A percentile compares a stretch with the other conserved stretches of the same genome.
Conservation (phyloP, 148 eudicot genomes). For the Cornus controversa region DNA sequence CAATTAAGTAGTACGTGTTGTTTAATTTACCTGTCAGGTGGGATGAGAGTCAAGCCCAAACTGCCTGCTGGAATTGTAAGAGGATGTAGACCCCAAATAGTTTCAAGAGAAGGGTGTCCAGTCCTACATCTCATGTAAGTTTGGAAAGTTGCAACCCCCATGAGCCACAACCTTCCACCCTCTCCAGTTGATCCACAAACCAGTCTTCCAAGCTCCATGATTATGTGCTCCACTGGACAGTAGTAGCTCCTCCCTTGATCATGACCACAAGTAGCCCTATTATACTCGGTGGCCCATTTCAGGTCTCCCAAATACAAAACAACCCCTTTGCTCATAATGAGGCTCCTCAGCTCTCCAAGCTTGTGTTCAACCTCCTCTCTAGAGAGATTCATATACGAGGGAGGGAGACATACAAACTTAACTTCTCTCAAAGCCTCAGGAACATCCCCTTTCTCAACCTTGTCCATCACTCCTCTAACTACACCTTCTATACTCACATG, state of each 20-base stretch:
- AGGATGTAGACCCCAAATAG: slow-evolving; percentile 69
- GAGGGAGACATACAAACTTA: slow-evolving; percentile 52
- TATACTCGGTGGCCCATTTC: slow-evolving; percentile 63
- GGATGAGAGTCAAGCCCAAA: slow-evolving; percentile 60
- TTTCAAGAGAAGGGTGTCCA: slow-evolving; percentile 60
- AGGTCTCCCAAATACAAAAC: slow-evolving; percentile 77
- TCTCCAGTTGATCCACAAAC: slow-evolving; percentile 30
- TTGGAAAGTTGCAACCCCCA: slow-evolving; percentile 74
- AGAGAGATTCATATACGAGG: slow-evolving; percentile 36
- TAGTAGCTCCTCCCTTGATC: slow-evolving; percentile 37
- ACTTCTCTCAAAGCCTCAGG: slow-evolving; percentile 52
- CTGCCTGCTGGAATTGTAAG: slow-evolving; percentile 59
- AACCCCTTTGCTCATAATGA: slow-evolving; percentile 61
- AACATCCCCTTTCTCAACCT: slow-evolving; percentile 55
- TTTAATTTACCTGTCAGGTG: slow-evolving; percentile 55
- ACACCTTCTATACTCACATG: slow-evolving; percentile 45
- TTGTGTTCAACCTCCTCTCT: slow-evolving; percentile 62
- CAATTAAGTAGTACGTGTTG: too few relatives aligned
- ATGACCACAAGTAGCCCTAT: slow-evolving; percentile 29
- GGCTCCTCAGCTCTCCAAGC: slow-evolving; percentile 44
- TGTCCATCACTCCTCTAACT: slow-evolving; percentile 49
- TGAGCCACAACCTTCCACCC: slow-evolving; percentile 54
- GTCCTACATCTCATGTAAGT: slow-evolving; percentile 69
- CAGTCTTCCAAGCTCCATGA: slow-evolving; percentile 66
- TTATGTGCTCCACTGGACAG: slow-evolving; percentile 75